A percentile compares a stretch with the other conserved stretches of the same genome.
Evolutionary conservation across 495 filamentous ascomycete genomes (phyloP).

Genomic region (Talaromyces proteolyticus): DNA sequence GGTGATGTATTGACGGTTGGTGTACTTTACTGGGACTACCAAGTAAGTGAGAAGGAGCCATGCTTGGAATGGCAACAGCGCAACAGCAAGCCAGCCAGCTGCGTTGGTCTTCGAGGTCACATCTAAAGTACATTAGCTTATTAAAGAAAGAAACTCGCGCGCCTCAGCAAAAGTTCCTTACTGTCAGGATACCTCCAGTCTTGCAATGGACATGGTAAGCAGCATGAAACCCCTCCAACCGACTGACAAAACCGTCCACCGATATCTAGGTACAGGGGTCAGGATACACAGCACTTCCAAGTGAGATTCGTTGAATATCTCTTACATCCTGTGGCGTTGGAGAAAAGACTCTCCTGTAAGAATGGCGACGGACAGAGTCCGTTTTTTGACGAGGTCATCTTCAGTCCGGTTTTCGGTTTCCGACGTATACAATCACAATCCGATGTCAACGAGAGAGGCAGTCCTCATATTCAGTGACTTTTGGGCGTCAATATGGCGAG

Average conservation of each 20-base stretch:
- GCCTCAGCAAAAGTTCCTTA: constrained; percentile 14
- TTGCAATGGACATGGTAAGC: constrained; percentile 83
- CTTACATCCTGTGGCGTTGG: constrained; percentile 59
- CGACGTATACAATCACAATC: neutral
- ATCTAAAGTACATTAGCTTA: constrained; percentile 25
- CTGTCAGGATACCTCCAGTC: constrained; percentile 79
- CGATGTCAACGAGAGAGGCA: neutral
- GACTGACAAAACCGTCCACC: constrained; percentile 59
- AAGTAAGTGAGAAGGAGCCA: constrained; percentile 81
- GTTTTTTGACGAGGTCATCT: constrained; percentile 15
- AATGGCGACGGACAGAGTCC: constrained; percentile 62
- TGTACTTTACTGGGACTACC: constrained; percentile 81
- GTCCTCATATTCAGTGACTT: neutral
- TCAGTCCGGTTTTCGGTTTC: neutral
- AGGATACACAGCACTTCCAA: neutral
- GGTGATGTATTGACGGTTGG: constrained; percentile 86
- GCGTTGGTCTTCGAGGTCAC: constrained; percentile 58
- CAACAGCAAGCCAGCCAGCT: constrained; percentile 76
- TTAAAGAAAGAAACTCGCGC: constrained; percentile 3
- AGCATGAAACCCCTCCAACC: constrained; percentile 54
- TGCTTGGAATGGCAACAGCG: constrained; percentile 59
- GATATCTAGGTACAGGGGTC: constrained; percentile 46
- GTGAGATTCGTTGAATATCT: neutral
- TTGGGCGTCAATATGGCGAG: no score
- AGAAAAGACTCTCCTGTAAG: constrained; percentile 53